These are phyloP conservation scores for Talaromyces atroroseus DNA, from an alignment of 2,329 filamentous ascomycete species.

Conservation along the genomic window DNA sequence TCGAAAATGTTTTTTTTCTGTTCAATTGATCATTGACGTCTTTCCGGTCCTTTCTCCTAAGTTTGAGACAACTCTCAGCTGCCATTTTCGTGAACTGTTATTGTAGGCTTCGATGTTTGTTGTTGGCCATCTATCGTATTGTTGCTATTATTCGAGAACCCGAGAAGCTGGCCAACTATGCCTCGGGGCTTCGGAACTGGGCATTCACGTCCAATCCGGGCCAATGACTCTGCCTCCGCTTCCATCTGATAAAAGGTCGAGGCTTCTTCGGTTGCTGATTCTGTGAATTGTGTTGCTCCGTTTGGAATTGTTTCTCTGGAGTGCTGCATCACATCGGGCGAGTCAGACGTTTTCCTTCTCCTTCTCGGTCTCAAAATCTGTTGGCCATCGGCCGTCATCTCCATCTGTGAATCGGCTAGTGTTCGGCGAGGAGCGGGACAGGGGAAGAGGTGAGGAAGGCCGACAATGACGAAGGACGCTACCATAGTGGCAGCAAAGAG, in stretches of 20 bases:
- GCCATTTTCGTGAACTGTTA: constrained; percentile 15
- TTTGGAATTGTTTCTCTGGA: constrained; percentile 3
- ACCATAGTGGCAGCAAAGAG: constrained; percentile 91
- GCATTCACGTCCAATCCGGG: constrained; percentile 63
- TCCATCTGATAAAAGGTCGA: constrained; percentile 39
- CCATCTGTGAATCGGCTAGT: constrained; percentile 63
- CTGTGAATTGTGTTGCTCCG: constrained; percentile 17
- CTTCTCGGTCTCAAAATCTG: constrained; percentile 33
- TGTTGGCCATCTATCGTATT: constrained; percentile 12
- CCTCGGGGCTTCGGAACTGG: constrained; percentile 88
- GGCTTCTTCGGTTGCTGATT: constrained; percentile 36
- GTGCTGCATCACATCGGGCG: not conserved
- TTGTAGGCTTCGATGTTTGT: constrained; percentile 12
- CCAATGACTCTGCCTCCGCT: constrained; percentile 35
- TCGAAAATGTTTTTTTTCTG: not conserved
- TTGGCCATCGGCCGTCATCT: constrained; percentile 38
- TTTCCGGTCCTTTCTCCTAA: not conserved
- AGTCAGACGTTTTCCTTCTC: constrained; percentile 22
- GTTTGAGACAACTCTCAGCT: not conserved
- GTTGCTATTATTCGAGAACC: constrained; percentile 50
- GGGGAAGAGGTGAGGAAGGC: constrained; percentile 80
- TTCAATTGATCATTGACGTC: not conserved
- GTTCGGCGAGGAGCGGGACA: constrained; percentile 76
- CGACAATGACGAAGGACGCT: constrained; percentile 87
- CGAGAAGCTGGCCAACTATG: constrained; percentile 67